phyloP scores from a whole-genome alignment of 805 yeast species.

The Pichia pseudocactophila region DNA sequence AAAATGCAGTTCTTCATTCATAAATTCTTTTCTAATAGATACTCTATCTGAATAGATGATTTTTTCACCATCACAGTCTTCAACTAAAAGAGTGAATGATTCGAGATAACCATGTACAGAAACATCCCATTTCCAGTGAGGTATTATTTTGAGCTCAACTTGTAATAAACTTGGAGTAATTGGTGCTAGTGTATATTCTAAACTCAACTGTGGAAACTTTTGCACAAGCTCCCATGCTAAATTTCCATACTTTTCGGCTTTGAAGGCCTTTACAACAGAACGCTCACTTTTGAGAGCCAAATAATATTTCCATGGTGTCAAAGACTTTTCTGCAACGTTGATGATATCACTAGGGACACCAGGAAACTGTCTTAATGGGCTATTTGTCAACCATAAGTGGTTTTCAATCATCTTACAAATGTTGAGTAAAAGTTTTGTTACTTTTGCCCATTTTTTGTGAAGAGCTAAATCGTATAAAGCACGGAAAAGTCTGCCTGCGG shows the following conservation, averaged over 20 bases:
- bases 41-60: slow-evolving; percentile 54
- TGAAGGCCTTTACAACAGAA: slow-evolving; percentile 77
- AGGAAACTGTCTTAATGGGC: slow-evolving; percentile 81
- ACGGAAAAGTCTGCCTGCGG: slow-evolving; percentile 80
- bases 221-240: slow-evolving; percentile 48
- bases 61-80: slow-evolving; percentile 75
- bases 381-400: slow-evolving; percentile 74
- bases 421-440: slow-evolving; percentile 49
- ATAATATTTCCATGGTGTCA: slow-evolving; percentile 75
- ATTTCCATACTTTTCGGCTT: slow-evolving; percentile 60
- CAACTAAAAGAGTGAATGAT: slow-evolving; percentile 61
- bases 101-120: slow-evolving; percentile 56
- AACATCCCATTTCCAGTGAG: slow-evolving; percentile 74
- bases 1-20: slow-evolving; percentile 45
- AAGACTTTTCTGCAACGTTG: slow-evolving; percentile 66
- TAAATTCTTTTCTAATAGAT: slow-evolving; percentile 38
- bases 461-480: slow-evolving; percentile 77
- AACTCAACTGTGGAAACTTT: slow-evolving; percentile 61
- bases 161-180: slow-evolving; percentile 59
- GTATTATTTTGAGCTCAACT: slow-evolving; percentile 56
- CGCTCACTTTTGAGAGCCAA: slow-evolving; percentile 52
- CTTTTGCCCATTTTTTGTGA: slow-evolving; percentile 59
- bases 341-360: slow-evolving; percentile 65
- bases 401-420: slow-evolving; percentile 73
- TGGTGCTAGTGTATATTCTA: slow-evolving; percentile 65